These are phyloP conservation scores for Eurotiales sp. DNA, from an alignment of 2,329 filamentous ascomycete species.

Conservation along the genomic window DNA sequence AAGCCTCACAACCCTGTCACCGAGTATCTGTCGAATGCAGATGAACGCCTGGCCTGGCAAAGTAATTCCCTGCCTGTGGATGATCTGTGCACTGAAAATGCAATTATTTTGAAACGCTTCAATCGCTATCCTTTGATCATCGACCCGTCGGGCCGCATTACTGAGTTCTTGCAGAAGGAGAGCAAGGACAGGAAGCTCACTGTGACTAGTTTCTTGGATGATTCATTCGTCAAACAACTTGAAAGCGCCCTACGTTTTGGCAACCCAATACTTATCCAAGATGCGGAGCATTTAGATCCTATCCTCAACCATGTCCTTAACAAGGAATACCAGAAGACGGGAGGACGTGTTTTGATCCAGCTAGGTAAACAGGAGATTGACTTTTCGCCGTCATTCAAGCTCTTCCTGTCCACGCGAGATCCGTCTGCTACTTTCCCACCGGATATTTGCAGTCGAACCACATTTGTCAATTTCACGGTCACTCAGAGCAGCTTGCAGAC, in stretches of 20 bases:
- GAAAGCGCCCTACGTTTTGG: constrained; percentile 96
- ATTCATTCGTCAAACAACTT: constrained; percentile 95
- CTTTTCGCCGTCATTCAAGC: constrained; percentile 92
- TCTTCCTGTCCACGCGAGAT: constrained; percentile 92
- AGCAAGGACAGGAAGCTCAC: constrained; percentile 90
- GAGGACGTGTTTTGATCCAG: constrained; percentile 95
- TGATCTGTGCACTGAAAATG: constrained; percentile 97
- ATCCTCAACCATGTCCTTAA: constrained; percentile 98
- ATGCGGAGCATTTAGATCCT: constrained; percentile 94
- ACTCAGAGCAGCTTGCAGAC: constrained; percentile 98
- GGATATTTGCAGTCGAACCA: constrained; percentile 96
- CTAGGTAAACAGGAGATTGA: constrained; percentile 98
- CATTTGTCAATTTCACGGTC: constrained; percentile 98
- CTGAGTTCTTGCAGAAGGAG: constrained; percentile 92
- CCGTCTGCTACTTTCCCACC: constrained; percentile 93
- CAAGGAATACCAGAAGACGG: constrained; percentile 98
- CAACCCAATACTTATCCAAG: constrained; percentile 97
- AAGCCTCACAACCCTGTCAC: constrained; percentile 93
- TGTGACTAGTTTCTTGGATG: constrained; percentile 95
- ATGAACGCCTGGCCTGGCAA: constrained; percentile 93
- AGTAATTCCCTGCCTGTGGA: constrained; percentile 90
- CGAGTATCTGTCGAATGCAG: constrained; percentile 93
- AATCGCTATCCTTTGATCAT: constrained; percentile 98
- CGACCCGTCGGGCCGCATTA: constrained; percentile 90
- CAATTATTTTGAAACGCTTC: constrained; percentile 94